These are phyloP conservation scores for Xylaria acuta DNA, from an alignment of 495 filamentous ascomycete species.

Conservation along the genomic window DNA sequence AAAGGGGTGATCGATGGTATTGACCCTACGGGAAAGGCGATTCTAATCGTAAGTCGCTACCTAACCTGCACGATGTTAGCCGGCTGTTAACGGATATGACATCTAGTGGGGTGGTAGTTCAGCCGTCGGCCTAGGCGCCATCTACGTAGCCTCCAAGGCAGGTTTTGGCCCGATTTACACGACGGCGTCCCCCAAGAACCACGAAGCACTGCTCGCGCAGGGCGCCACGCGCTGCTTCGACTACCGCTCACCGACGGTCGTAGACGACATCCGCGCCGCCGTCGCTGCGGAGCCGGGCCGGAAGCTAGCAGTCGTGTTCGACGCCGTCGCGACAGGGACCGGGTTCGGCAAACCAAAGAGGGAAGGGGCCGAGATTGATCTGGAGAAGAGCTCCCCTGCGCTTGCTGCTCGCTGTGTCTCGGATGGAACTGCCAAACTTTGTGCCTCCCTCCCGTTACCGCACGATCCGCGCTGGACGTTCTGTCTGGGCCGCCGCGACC, in stretches of 20 bases:
- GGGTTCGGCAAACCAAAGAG: background rate
- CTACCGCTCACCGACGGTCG: slow-evolving; percentile 48
- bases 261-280: slow-evolving; percentile 40
- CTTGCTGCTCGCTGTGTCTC: background rate
- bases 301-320: slow-evolving; percentile 17
- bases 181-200: slow-evolving; percentile 48
- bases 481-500: background rate
- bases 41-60: slow-evolving; percentile 1
- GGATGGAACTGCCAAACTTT: background rate
- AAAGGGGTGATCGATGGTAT: background rate
- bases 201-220: slow-evolving; percentile 42
- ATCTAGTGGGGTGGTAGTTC: slow-evolving; percentile 10
- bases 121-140: slow-evolving; percentile 4
- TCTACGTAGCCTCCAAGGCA: slow-evolving; percentile 6
- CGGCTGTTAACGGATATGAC: background rate
- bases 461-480: slow-evolving; percentile 1
- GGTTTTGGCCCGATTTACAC: slow-evolving; percentile 30
- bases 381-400: slow-evolving; percentile 1
- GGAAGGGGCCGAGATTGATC: background rate
- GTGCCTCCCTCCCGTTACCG: background rate
- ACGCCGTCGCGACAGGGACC: slow-evolving; percentile 10
- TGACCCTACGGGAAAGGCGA: slow-evolving; percentile 1
- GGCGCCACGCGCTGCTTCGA: slow-evolving; percentile 55
- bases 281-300: slow-evolving; percentile 18
- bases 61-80: background rate